Evolutionary conservation across 1,284 basidiomycete species (phyloP), one percentile per base, ranked within the genome.

Genomic region (Abortiporus biennis): DNA sequence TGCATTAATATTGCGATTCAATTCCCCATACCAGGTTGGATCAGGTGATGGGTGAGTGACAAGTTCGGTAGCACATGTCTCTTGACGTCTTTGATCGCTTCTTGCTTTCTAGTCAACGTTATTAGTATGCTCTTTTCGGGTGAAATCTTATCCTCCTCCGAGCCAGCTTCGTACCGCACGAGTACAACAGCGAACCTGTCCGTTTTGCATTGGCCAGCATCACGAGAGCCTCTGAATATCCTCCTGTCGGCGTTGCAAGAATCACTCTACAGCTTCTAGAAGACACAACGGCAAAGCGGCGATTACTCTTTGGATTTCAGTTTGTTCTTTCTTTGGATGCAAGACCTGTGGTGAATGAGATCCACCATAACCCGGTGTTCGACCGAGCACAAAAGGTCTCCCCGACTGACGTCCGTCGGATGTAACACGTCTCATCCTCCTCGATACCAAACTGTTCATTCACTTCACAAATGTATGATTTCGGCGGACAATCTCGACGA

Each of bases 391-490:
- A 34, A 34, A 34, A 34, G 32, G n/a, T n/a, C n/a, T 34, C 32
- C 32, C 32, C 32, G 32, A 34, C 32, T 34, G 32, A 34, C 32
- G 32, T 34, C 32, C 32, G 32, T 34, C n/a, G n/a, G n/a, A n/a
- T n/a, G n/a, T n/a, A n/a, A n/a, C n/a, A n/a, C n/a, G n/a, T n/a
- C n/a, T n/a, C n/a, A n/a, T n/a, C n/a, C n/a, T n/a, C n/a, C n/a
- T n/a, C n/a, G n/a, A n/a, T n/a, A n/a, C n/a, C n/a, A n/a, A n/a
- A n/a, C n/a, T n/a, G n/a, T n/a, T n/a, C n/a, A n/a, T n/a, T n/a
- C n/a, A n/a, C 6, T 34, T 6, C 6, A 17, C 6, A 8, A 34
- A 13, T 15, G 32, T 34, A 9, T 34, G n/a, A 8, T 17, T 13
- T 34, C 15, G 19, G 15, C 6, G 15, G 32, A 15, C n/a, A 15